Evolutionary conservation across 2,329 filamentous ascomycete genomes (phyloP), one percentile per base, ranked within the genome.

Genomic region (Dothistroma septosporum): DNA sequence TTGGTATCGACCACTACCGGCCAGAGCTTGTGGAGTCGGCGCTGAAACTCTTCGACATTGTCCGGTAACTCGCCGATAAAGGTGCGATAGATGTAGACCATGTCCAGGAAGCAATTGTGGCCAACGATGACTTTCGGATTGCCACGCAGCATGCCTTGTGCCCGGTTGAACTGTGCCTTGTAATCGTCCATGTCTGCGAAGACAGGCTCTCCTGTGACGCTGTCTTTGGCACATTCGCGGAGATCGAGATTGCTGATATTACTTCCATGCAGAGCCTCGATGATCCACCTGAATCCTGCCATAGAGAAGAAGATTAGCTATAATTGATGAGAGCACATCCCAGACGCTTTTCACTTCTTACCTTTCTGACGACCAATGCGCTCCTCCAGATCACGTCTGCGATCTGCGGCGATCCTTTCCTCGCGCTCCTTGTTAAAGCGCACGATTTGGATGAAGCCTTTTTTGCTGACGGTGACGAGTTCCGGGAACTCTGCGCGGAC

Each of bases 51-150:
- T 2, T 78, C 75, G 1, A 87, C 71, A 0, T 76, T 81, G 2
- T 76, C 73, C 0, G 86, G 87, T 1, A 89, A 74, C 1, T 74
- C 64, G 0, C 83, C 84, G 54, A 88, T 77, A 70, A 89, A 89
- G 1, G 80, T 81, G n/a, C 78, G 74, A 70, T 87, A 86, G 37
- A 89, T 73, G 67, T 88, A 88, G 37, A 84, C 80, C 2, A 89
- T 76, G 65, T 89, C 86, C 1, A 82, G 80, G 64, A 89, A 84
- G 61, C 85, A 77, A 66, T 89, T 89, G 73, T 89, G 86, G 0
- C 86, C 85, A 2, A 89, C 78, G 0, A 89, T 67, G 0, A 85
- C 76, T 1, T 80, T 78, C 14, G 79, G 76, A 21, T 77, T 79
- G 21, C 73, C 70, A 48, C 76, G 77, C 12, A 87, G 68, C 5